phyloP scores from a whole-genome alignment of 2,329 filamentous ascomycete species.

The Arthrobotrys pseudoclavata region DNA sequence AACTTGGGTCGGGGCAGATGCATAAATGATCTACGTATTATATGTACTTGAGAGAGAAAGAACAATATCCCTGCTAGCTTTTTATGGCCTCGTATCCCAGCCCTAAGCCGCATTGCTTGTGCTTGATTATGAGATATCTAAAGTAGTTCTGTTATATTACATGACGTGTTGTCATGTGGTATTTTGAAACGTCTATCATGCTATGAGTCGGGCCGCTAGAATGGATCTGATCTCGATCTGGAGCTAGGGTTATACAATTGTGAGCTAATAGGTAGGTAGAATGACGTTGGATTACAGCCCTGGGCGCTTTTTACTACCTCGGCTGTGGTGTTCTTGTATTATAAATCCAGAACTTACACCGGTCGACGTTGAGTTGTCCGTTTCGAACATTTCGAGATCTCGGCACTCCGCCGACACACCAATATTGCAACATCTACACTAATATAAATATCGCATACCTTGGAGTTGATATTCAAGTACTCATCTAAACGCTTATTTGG shows the following conservation, averaged over 20 bases:
- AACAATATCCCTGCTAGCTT: no score
- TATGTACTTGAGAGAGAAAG: no score
- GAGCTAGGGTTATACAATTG: neutral
- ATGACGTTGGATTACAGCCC: conserved; percentile 3
- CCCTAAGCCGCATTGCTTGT: no score
- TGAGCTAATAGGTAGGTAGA: conserved; percentile 3
- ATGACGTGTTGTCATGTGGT: conserved; percentile 3
- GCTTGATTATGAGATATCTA: no score
- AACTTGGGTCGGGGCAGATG: no score
- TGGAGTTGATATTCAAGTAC: neutral
- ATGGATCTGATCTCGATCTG: conserved; percentile 12
- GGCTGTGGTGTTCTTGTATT: neutral
- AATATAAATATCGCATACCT: neutral
- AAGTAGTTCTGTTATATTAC: neutral
- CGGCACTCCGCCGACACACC: neutral
- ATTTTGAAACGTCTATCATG: neutral
- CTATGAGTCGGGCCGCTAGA: neutral
- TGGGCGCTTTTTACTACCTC: neutral
- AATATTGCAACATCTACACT: neutral
- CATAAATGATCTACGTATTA: no score
- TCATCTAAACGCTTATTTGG: neutral
- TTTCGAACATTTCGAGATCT: neutral
- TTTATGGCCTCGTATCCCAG: no score
- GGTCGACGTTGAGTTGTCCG: neutral
- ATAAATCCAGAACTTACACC: neutral